Base-by-base conservation (phyloP, 345 rosid species). In the Acer saccharum region DNA sequence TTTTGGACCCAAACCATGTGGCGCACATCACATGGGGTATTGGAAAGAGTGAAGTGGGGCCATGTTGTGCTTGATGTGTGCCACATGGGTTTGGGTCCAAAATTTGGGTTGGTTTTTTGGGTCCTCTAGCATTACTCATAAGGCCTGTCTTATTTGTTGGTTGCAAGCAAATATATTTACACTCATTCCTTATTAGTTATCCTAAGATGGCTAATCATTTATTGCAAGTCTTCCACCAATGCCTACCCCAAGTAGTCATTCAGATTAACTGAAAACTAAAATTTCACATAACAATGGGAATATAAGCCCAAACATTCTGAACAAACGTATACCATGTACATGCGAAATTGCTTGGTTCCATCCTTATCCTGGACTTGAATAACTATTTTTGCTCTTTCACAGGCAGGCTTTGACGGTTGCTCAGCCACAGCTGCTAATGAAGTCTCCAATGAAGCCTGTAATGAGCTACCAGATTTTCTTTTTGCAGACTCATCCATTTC, bases 341-440 rank as follows among this genome's bases (percentile, higher is more conserved):
- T 77, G 68, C 98, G 93, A 75, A 84, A 88, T 65, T 84, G 90
- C 84, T 89, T 90, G 43, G 52, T 21, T 62, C 78, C 99, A 62
- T 85, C 89, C 86, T 91, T 90, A 82, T 85, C 94, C 87, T 93
- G 97, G 68, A 95, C 68, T 0, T 93, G 82, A 74, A 93, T 75
- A 35, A 95, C 87, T 79, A 93, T 85, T 88, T 92, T 95, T 68
- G 87, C 79, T 74, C 96, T 90, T 66, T 87, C 93, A 80, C 69
- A 10, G 2, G 73, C 50, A 79, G 81, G 79, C 76, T 66, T 81
- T 64, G 81, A 71, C 71, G 80, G 85, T 69, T 84, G 65, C 72
- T 79, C 83, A 63, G 77, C 65, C 62, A 64, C 81, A 84, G 69
- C 76, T 75, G 81, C 90, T 64, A 61, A 54, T 46, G 88, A 62